Base-by-base conservation (phyloP, 805 yeast genomes). In the Kregervanrija fluxuum region DNA sequence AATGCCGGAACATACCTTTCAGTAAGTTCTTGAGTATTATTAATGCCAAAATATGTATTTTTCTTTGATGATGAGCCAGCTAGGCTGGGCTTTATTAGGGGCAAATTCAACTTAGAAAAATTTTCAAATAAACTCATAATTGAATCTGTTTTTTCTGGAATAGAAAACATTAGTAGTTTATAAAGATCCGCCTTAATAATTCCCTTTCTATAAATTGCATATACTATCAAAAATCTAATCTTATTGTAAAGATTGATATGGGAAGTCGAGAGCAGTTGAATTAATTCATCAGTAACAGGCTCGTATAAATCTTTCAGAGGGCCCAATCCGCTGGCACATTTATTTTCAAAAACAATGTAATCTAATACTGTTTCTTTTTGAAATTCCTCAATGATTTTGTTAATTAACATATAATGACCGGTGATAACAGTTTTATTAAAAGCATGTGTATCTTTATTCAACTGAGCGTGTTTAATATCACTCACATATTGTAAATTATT, bases 321-420 rank as follows among this genome's bases (percentile, higher is more conserved):
- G 50, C 86, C 85, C 39, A 80, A 69, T 45, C 79, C 80, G 3
- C 88, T 85, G 4, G 84, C 77, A 50, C 89, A 72, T 14, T 81
- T 76, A 64, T 90, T 96, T 64, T 93, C 98, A 47, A 89, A 73
- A 50, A 86, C 93, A 1, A 95, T 87, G 14, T 85, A 70, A 48
- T 79, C 87, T 10, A 55, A 46, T 11, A 59, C 16, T 30, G 47
- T 45, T 40, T 55, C 59, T 3, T 54, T 50, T 15, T 8, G 83
- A 79, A 51, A 88, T 65, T 49, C 75, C 72, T 48, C 79, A 69
- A 41, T 80, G 75, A 58, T 79, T 55, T 78, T 80, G 50, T 82
- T 85, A 37, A 80, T 53, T 36, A 61, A 43, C 33, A 54, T 49
- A 39, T 54, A 55, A 44, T 59, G 64, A 11, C 65, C 65, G 3